phyloP scores from a whole-genome alignment of 306 rosid species.

The Gleditsia sinensis region DNA sequence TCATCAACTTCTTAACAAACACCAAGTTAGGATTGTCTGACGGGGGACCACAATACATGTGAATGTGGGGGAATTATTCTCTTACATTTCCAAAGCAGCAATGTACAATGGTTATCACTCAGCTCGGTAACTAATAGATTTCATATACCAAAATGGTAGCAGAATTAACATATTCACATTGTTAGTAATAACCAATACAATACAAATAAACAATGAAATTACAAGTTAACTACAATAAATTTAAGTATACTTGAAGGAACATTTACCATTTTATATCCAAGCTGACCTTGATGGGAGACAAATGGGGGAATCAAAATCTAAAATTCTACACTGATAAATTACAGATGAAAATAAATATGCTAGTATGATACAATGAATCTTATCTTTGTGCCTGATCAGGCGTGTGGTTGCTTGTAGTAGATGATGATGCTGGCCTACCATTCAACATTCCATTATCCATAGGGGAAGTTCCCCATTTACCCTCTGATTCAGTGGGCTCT shows the following conservation, averaged over 20 bases:
- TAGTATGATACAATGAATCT: constrained; percentile 39
- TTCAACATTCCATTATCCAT: constrained; percentile 59
- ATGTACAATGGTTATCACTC: background rate
- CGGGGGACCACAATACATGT: background rate
- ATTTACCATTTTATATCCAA: constrained; percentile 36
- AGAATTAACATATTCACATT: constrained; percentile 17
- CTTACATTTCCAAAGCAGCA: background rate
- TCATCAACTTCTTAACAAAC: no score
- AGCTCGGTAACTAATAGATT: background rate
- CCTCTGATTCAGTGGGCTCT: constrained; percentile 73
- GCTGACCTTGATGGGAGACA: constrained; percentile 46
- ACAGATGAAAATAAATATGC: constrained; percentile 39
- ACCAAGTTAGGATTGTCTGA: background rate
- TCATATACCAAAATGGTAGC: constrained; percentile 3
- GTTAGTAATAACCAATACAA: no score
- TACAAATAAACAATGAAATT: constrained; percentile 42
- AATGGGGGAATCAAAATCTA: constrained; percentile 42
- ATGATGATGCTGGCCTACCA: constrained; percentile 63
- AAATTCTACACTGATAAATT: constrained; percentile 40
- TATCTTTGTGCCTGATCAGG: constrained; percentile 68
- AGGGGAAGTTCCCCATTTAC: constrained; percentile 79
- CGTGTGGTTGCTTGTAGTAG: constrained; percentile 70
- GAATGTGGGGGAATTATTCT: background rate
- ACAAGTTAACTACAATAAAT: constrained; percentile 53
- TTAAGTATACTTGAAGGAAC: constrained; percentile 38